phyloP scores from a whole-genome alignment of 257 asterid species.

The Salvia hispanica region DNA sequence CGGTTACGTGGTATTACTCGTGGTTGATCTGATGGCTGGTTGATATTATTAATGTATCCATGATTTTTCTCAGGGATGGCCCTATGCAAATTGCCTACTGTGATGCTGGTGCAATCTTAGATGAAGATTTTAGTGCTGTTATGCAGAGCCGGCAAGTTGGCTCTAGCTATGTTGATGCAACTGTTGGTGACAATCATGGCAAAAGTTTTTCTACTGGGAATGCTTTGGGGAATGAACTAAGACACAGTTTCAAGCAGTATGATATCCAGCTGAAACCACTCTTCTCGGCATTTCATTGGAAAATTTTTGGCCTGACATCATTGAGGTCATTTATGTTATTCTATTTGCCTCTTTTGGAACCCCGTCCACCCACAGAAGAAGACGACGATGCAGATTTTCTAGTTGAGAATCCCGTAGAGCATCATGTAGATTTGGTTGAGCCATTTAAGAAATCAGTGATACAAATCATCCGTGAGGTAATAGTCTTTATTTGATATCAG shows the following conservation, averaged over 20 bases:
- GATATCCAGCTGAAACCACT: constrained; percentile 69
- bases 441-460: constrained; percentile 90
- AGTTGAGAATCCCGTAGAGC: constrained; percentile 50
- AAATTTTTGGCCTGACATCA: constrained; percentile 63
- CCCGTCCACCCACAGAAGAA: constrained; percentile 54
- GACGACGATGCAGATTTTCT: constrained; percentile 81
- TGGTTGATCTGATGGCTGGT: constrained; percentile 2
- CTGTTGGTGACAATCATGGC: constrained; percentile 50
- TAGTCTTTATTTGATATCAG: not conserved
- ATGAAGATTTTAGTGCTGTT: constrained; percentile 50
- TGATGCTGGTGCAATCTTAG: constrained; percentile 64
- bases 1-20: not conserved
- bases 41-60: not conserved
- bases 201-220: constrained; percentile 29
- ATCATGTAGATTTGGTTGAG: constrained; percentile 58
- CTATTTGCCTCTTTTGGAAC: constrained; percentile 92
- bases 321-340: constrained; percentile 72
- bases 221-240: constrained; percentile 35
- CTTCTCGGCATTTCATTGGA: constrained; percentile 90
- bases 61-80: constrained; percentile 48
- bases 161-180: constrained; percentile 58
- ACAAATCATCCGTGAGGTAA: constrained; percentile 86
- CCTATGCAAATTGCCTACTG: constrained; percentile 49
- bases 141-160: constrained; percentile 33
- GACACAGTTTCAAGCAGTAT: constrained; percentile 58